Evolutionary conservation across 192 early-diverging fungal species (phyloP).

Genomic region (Funneliformis geosporum): DNA sequence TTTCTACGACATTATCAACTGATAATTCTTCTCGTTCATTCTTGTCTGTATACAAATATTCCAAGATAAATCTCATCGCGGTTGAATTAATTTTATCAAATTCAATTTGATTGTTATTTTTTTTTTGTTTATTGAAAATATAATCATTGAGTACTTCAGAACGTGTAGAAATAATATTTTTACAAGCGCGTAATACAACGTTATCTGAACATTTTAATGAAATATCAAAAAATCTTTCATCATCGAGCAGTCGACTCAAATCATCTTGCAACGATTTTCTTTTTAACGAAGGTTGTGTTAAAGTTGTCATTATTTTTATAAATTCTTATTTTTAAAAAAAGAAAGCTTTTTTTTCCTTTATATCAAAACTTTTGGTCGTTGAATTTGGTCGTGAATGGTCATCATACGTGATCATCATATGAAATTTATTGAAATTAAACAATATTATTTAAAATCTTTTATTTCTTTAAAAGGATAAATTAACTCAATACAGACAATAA

Average conservation of each 20-base stretch:
- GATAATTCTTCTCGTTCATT: not conserved
- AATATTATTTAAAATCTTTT: no score
- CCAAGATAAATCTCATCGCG: not conserved
- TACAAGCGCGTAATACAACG: not conserved
- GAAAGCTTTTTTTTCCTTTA: no score
- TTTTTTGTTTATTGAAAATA: not conserved
- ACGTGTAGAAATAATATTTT: not conserved
- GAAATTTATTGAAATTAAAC: no score
- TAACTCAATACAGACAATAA: no score
- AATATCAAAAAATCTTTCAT: not conserved
- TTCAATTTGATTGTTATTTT: not conserved
- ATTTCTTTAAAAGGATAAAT: no score
- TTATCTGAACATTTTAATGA: not conserved
- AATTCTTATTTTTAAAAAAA: not conserved
- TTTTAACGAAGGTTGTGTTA: not conserved
- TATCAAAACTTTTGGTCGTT: no score
- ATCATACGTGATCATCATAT: no score
- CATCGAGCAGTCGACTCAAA: not conserved
- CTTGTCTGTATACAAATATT: slow-evolving; percentile 3
- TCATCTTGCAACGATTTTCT: not conserved
- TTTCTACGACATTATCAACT: not conserved
- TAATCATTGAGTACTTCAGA: not conserved
- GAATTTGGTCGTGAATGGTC: no score
- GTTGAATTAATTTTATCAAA: not conserved
- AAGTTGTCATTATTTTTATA: not conserved